These are phyloP conservation scores for Mycosphaerella sp. DNA, from an alignment of 2,329 filamentous ascomycete genomes.

Conservation along the genomic window DNA sequence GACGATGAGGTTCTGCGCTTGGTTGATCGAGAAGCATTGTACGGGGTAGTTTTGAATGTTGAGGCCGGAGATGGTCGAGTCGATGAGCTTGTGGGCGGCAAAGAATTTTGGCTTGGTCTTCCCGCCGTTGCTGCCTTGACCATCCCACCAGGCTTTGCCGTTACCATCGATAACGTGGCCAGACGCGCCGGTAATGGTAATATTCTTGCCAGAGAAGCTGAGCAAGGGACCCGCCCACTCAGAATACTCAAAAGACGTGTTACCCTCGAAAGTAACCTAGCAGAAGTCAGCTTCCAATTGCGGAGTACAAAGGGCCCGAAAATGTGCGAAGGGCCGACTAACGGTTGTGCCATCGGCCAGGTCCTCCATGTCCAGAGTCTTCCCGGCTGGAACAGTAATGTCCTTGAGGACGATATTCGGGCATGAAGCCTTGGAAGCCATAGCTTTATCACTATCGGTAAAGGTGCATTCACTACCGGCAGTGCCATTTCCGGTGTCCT, in stretches of 20 bases:
- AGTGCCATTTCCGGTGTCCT: slow-evolving; percentile 1
- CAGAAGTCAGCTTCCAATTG: not conserved
- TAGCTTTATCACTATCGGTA: slow-evolving; percentile 16
- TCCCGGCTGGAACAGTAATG: slow-evolving; percentile 36
- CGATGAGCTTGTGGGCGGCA: slow-evolving; percentile 36
- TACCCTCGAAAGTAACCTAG: slow-evolving; percentile 56
- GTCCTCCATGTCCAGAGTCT: slow-evolving; percentile 38
- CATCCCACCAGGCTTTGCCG: slow-evolving; percentile 41
- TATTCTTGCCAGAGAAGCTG: slow-evolving; percentile 51
- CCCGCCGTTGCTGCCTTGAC: slow-evolving; percentile 44
- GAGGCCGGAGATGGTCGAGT: slow-evolving; percentile 36
- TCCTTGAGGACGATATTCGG: slow-evolving; percentile 37
- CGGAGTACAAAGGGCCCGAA: slow-evolving; percentile 28
- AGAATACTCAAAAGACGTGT: slow-evolving; percentile 60
- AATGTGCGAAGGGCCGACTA: slow-evolving; percentile 27
- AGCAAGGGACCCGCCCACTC: slow-evolving; percentile 61
- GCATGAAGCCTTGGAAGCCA: slow-evolving; percentile 37
- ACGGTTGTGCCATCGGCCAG: slow-evolving; percentile 40
- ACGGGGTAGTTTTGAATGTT: slow-evolving; percentile 40
- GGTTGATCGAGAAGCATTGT: slow-evolving; percentile 37
- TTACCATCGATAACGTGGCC: slow-evolving; percentile 49
- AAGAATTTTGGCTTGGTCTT: slow-evolving; percentile 38
- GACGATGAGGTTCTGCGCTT: slow-evolving; percentile 32
- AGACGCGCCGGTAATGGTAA: slow-evolving; percentile 48
- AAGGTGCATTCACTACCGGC: slow-evolving; percentile 18